Conservation (phyloP, 805 yeast genomes). For the Yamadazyma paraphyllophila region DNA sequence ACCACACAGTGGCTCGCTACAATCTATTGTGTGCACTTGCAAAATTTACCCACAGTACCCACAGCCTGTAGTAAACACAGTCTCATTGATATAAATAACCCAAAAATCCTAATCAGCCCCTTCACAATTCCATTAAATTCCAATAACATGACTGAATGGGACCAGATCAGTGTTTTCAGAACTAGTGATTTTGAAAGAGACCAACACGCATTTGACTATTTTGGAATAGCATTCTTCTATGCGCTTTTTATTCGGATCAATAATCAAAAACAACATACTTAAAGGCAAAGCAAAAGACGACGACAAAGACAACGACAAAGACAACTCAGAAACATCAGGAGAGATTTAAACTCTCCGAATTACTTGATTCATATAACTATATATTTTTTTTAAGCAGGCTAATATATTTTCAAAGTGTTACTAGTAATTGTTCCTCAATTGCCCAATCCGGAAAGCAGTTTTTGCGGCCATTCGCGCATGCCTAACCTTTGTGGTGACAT, state of each 20-base stretch:
- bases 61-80: not conserved
- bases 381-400: not conserved
- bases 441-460: constrained; percentile 1
- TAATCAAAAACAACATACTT: not conserved
- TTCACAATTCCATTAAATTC: too few relatives aligned
- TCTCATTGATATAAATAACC: not conserved
- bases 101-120: too few relatives aligned
- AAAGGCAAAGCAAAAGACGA: too few relatives aligned
- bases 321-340: too few relatives aligned
- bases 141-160: not conserved
- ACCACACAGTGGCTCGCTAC: constrained; percentile 1
- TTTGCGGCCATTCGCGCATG: constrained; percentile 7
- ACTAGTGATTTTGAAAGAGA: not conserved
- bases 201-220: not conserved
- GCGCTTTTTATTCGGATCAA: not conserved
- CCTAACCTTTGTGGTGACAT: too few relatives aligned
- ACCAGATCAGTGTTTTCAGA: not conserved
- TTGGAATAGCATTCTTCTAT: not conserved
- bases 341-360: too few relatives aligned
- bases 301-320: too few relatives aligned
- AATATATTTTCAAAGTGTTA: not conserved
- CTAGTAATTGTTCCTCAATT: not conserved
- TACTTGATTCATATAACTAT: too few relatives aligned
- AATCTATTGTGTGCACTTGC: not conserved
- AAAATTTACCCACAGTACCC: not conserved